Evolutionary conservation across 2,329 filamentous ascomycete genomes (phyloP), one percentile per base, ranked within the genome.

Genomic region (Graphilbum ipis-grandicollis): DNA sequence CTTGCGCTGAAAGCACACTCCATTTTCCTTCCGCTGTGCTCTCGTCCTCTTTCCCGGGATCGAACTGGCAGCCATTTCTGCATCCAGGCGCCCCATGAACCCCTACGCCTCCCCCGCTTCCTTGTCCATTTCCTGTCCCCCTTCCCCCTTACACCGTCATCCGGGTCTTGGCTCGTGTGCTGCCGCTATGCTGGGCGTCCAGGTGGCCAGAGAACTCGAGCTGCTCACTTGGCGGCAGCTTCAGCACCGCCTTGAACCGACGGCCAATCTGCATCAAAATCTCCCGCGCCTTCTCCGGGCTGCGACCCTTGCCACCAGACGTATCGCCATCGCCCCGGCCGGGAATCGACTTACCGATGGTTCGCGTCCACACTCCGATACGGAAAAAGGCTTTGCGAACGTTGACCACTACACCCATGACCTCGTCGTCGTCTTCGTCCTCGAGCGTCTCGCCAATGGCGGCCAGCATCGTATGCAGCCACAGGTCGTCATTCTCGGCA

Each of bases 321-420:
- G 76, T 67, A 46, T 80, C 76, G 30, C 72, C 75, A 41, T 79
- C 76, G 40, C 80, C 79, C 46, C 82, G 79, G 41, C 73, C 75
- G 2, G 79, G 77, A 42, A 86, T 77, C 52, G 70, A 71, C 66
- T 88, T 88, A 54, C 88, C 88, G 38, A 84, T 84, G 40, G 86
- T 93, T 52, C 85, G 80, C 44, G 90, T 98, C 90, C 92, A 98
- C 49, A 96, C 75, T 54, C 88, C 86, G 48, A 98, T 80, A 65
- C 90, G 82, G 71, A 85, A 98, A 66, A 98, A 96, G 36, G 81
- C 86, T 67, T 93, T 94, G 59, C 90, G 81, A 41, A 98, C 88
- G 60, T 98, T 98, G 65, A 96, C 86, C 19, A 98, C 90, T 25
- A 98, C 92, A 46, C 90, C 90, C 90, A 96, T 96, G 57, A 98